phyloP scores from a whole-genome alignment of 2,329 filamentous ascomycete species.

The Talaromyces sp. region DNA sequence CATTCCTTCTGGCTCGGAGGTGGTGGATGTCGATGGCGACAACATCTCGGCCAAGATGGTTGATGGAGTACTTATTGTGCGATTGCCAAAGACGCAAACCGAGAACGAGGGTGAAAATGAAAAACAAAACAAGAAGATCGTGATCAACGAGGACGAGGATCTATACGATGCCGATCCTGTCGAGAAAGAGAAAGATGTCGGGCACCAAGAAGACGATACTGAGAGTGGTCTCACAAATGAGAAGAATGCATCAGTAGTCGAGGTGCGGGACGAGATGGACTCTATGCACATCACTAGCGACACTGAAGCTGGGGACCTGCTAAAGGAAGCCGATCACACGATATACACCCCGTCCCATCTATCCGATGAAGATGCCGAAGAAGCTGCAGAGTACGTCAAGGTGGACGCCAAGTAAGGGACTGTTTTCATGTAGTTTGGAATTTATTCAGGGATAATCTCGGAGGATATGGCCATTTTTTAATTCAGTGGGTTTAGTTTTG shows the following conservation, averaged over 20 bases:
- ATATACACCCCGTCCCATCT: constrained; percentile 13
- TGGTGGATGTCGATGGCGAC: constrained; percentile 60
- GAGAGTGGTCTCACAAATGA: not conserved
- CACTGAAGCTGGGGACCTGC: constrained; percentile 24
- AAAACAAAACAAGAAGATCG: constrained; percentile 22
- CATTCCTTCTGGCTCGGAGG: constrained; percentile 48
- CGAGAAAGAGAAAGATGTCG: not conserved
- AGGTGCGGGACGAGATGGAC: constrained; percentile 20
- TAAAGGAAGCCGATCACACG: constrained; percentile 25
- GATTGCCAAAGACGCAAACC: constrained; percentile 69
- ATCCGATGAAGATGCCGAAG: constrained; percentile 17
- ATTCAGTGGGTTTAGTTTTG: not conserved
- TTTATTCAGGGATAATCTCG: not conserved
- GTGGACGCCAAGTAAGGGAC: constrained; percentile 54
- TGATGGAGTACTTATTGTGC: constrained; percentile 71
- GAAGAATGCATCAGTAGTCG: constrained; percentile 14
- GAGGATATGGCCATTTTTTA: not conserved
- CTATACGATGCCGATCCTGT: not conserved
- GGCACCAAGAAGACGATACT: not conserved
- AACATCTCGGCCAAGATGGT: constrained; percentile 71
- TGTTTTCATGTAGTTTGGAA: not conserved
- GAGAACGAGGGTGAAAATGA: constrained; percentile 20
- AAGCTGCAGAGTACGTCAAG: constrained; percentile 51
- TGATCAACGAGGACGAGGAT: constrained; percentile 21
- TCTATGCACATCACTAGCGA: constrained; percentile 25